These are phyloP conservation scores for Piloderma croceum DNA, from an alignment of 768 basidiomycete genomes.

Conservation along the genomic window DNA sequence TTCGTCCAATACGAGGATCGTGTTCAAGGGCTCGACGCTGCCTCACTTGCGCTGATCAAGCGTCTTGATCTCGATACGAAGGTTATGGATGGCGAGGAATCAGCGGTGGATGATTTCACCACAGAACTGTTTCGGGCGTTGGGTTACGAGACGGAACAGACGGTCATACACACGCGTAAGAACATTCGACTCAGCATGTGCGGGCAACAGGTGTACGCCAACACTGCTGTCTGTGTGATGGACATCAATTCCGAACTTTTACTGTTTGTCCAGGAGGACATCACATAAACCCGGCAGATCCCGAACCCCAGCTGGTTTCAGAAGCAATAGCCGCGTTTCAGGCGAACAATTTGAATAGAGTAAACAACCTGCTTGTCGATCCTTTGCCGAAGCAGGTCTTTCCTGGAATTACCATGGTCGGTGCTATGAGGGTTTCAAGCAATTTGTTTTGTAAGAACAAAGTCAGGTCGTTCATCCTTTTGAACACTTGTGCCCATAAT, in stretches of 20 bases:
- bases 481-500: no score
- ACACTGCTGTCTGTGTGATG: constrained; percentile 21
- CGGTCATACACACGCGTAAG: constrained; percentile 16
- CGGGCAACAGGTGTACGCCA: constrained; percentile 13
- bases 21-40: no score
- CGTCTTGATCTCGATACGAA: constrained; percentile 17
- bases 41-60: constrained; percentile 19
- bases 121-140: constrained; percentile 14
- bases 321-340: constrained; percentile 26
- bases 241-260: constrained; percentile 18
- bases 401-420: constrained; percentile 16
- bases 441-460: no score
- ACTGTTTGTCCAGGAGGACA: constrained; percentile 19
- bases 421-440: constrained; percentile 23
- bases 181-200: constrained; percentile 19
- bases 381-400: constrained; percentile 11
- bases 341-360: constrained; percentile 16
- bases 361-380: constrained; percentile 14
- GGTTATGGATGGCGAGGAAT: no score
- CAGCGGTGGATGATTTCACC: constrained; percentile 21
- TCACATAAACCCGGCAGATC: constrained; percentile 16
- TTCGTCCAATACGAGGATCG: no score
- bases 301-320: constrained; percentile 27
- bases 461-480: no score
- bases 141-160: constrained; percentile 14